A percentile compares a stretch with the other conserved stretches of the same genome.
phyloP scores from a whole-genome alignment of 208 protist species.

The Leptomonas pyrrhocoris region DNA sequence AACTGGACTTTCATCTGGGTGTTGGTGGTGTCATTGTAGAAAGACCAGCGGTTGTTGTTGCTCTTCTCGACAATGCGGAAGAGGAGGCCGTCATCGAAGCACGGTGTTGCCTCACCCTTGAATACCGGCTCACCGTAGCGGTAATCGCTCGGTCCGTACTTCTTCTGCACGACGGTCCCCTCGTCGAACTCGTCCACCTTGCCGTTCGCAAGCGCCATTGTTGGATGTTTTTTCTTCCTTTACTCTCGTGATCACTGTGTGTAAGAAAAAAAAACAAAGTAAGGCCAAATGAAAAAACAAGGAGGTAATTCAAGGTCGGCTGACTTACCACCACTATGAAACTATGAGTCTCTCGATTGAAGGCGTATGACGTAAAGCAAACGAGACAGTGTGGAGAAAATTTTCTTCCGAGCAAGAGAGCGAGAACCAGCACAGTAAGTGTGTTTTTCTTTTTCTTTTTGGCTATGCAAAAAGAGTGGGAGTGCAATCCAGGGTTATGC shows the following conservation, averaged over 20 bases:
- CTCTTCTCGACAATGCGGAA: constrained; percentile 68
- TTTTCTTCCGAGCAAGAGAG: constrained; percentile 8
- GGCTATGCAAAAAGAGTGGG: neutral
- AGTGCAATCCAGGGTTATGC: too few species aligned
- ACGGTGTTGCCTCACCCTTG: constrained; percentile 58
- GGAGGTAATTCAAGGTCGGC: neutral
- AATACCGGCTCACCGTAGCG: constrained; percentile 44
- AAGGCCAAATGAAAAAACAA: neutral
- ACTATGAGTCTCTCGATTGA: neutral
- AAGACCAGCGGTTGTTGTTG: constrained; percentile 74
- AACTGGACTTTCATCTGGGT: constrained; percentile 81
- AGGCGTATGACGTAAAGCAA: constrained; percentile 11
- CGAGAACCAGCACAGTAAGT: neutral
- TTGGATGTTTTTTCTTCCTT: constrained; percentile 9
- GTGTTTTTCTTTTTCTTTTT: too few species aligned
- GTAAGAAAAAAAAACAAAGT: neutral
- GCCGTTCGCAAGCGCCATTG: constrained; percentile 23
- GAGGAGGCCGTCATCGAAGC: constrained; percentile 77
- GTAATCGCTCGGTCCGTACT: constrained; percentile 37
- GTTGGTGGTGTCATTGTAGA: constrained; percentile 84
- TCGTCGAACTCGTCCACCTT: constrained; percentile 87
- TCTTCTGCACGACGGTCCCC: constrained; percentile 46
- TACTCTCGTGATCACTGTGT: neutral
- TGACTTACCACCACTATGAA: neutral
- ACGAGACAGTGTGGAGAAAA: neutral